Conservation (phyloP, 345 rosid genomes). For the sweet orange (Citrus sinensis) region DNA sequence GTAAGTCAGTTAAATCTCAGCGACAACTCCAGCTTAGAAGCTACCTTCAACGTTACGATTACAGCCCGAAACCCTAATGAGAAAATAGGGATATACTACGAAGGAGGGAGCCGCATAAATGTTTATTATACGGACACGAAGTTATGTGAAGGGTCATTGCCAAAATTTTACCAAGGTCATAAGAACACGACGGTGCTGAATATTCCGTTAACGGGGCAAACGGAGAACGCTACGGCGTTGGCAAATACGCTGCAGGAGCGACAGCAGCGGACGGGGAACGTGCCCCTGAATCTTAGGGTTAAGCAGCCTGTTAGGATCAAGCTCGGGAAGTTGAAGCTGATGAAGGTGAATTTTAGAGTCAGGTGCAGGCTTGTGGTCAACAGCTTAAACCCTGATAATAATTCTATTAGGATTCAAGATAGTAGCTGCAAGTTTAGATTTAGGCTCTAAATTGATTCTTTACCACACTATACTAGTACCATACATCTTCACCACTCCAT, state of each 20-base stretch:
- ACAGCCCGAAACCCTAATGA: slow-evolving; percentile 71
- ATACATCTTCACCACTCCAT: not conserved
- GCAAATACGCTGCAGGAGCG: slow-evolving; percentile 34
- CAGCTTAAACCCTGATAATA: slow-evolving; percentile 37
- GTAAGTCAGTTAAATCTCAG: slow-evolving; percentile 46
- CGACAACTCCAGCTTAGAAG: slow-evolving; percentile 43
- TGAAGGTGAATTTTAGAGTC: slow-evolving; percentile 55
- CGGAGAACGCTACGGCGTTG: slow-evolving; percentile 45
- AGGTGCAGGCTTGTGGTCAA: slow-evolving; percentile 58
- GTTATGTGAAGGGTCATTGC: slow-evolving; percentile 68
- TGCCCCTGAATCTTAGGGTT: slow-evolving; percentile 64
- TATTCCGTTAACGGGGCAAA: slow-evolving; percentile 53
- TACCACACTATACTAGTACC: too few species aligned
- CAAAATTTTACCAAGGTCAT: slow-evolving; percentile 93
- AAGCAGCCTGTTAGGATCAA: slow-evolving; percentile 78
- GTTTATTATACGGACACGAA: slow-evolving; percentile 49
- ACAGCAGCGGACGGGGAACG: slow-evolving; percentile 40
- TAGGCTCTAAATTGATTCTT: slow-evolving; percentile 32
- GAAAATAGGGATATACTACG: slow-evolving; percentile 78
- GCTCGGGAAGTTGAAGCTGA: slow-evolving; percentile 68
- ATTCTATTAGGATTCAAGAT: slow-evolving; percentile 40
- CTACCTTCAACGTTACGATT: slow-evolving; percentile 57
- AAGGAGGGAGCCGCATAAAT: slow-evolving; percentile 68
- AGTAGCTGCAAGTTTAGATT: slow-evolving; percentile 67
- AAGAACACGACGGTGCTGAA: slow-evolving; percentile 63